A percentile compares a stretch with the other conserved stretches of the same genome.
Evolutionary conservation across 108 stramenopile genomes (phyloP).

Genomic region (Cyclotella sp.): DNA sequence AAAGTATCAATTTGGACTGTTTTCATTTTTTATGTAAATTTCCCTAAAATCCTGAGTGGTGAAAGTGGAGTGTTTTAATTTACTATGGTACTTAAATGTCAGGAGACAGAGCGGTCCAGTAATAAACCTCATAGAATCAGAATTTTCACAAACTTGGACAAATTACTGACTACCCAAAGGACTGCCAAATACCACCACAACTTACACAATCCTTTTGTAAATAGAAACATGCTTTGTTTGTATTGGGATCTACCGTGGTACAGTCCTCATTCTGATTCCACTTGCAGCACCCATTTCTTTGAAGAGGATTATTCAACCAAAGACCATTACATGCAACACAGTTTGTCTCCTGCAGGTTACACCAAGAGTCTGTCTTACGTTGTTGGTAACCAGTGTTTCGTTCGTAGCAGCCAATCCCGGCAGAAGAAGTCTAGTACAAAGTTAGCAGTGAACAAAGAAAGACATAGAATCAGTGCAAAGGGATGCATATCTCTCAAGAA

Average conservation of each 20-base stretch:
- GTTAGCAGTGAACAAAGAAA: neutral
- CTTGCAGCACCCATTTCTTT: constrained; percentile 32
- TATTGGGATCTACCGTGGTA: neutral
- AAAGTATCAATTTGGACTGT: no score
- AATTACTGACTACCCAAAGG: neutral
- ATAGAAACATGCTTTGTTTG: constrained; percentile 27
- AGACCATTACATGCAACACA: constrained; percentile 11
- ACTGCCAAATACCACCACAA: constrained; percentile 25
- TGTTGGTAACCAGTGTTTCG: constrained; percentile 28
- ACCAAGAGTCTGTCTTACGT: constrained; percentile 17
- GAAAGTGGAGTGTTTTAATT: no score
- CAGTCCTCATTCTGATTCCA: constrained; percentile 22
- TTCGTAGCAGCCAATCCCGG: constrained; percentile 21
- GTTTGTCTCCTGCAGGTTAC: constrained; percentile 9
- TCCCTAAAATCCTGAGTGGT: no score
- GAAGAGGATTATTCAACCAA: constrained; percentile 3
- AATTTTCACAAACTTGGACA: no score
- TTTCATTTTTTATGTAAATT: no score
- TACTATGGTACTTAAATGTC: no score
- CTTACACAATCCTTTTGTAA: constrained; percentile 23
- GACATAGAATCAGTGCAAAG: neutral
- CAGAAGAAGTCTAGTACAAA: neutral
- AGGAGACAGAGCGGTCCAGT: no score
- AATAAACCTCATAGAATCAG: no score
- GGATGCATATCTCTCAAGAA: neutral